Conservation (phyloP, 1,284 basidiomycete genomes). For the Limonomyces culmigenus region DNA sequence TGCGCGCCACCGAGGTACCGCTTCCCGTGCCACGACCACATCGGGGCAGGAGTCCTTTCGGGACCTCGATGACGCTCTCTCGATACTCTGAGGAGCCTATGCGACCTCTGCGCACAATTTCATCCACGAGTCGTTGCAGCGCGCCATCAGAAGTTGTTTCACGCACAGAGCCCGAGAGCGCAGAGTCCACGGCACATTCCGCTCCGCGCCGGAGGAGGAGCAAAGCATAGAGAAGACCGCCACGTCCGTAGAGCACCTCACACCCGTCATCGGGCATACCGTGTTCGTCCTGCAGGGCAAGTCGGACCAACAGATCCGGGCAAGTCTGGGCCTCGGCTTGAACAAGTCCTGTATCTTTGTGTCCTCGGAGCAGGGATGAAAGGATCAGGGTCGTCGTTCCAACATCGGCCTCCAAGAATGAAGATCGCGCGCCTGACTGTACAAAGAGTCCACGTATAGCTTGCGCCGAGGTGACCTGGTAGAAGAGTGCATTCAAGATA, state of each 20-base stretch:
- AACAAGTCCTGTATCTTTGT: not conserved
- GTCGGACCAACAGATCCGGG: constrained; percentile 6
- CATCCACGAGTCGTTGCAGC: constrained; percentile 20
- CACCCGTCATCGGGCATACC: constrained; percentile 23
- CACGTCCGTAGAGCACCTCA: constrained; percentile 39
- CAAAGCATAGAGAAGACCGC: constrained; percentile 33
- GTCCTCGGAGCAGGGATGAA: constrained; percentile 9
- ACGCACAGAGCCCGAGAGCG: constrained; percentile 10
- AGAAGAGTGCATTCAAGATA: too few species aligned
- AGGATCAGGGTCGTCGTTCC: constrained; percentile 16
- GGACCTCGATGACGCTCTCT: constrained; percentile 4
- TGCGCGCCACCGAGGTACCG: constrained; percentile 38
- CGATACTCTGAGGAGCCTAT: constrained; percentile 20
- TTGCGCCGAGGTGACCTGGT: too few species aligned
- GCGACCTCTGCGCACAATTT: constrained; percentile 27
- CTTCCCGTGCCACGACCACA: constrained; percentile 40
- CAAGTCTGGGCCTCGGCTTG: not conserved
- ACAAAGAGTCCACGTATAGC: too few species aligned
- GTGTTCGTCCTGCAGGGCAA: constrained; percentile 7
- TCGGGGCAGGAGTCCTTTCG: constrained; percentile 22
- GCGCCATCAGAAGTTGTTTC: too few species aligned
- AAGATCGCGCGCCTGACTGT: too few species aligned
- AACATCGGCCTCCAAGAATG: constrained; percentile 17
- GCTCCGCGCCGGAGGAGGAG: constrained; percentile 18
- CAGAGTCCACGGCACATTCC: not conserved